Conservation (phyloP, 2,329 filamentous ascomycete genomes). For the Aureobasidium namibiae region DNA sequence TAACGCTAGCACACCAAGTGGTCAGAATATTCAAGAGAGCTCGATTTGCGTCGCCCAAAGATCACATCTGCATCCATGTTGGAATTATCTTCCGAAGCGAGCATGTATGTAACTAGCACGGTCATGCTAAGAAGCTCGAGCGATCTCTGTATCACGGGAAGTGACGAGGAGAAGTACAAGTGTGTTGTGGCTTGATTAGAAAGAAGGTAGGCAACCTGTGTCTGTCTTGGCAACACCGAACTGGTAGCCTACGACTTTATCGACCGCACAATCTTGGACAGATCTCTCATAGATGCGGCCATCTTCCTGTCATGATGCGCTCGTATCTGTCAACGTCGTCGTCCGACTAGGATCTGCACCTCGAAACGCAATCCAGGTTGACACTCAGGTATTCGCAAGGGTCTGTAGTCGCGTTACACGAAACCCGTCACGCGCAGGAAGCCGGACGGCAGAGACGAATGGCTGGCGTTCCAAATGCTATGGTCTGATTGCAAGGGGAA, state of each 20-base stretch:
- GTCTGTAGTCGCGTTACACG: background rate
- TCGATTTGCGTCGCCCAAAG: background rate
- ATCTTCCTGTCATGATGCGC: constrained; percentile 3
- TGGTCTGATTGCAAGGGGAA: constrained; percentile 4
- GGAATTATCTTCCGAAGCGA: no score
- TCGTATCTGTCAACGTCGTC: background rate
- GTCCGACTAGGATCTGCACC: constrained; percentile 5
- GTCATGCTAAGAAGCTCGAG: no score
- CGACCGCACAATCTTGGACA: background rate
- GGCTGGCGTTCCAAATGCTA: background rate
- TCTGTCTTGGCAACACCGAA: background rate
- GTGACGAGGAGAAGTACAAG: background rate
- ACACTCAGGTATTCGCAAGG: background rate
- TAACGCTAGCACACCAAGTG: no score
- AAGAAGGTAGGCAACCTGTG: background rate
- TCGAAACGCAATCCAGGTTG: background rate
- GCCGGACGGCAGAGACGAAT: constrained; percentile 1
- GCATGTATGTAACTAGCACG: no score
- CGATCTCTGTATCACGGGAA: no score
- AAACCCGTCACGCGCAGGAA: constrained; percentile 6
- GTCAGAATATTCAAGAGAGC: background rate
- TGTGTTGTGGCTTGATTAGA: background rate
- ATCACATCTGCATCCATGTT: background rate
- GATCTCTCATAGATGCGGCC: background rate
- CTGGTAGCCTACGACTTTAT: background rate